Evolutionary conservation across 2,329 filamentous ascomycete species (phyloP), one percentile per base, ranked within the genome.

Genomic region (Calonectria pteridis): DNA sequence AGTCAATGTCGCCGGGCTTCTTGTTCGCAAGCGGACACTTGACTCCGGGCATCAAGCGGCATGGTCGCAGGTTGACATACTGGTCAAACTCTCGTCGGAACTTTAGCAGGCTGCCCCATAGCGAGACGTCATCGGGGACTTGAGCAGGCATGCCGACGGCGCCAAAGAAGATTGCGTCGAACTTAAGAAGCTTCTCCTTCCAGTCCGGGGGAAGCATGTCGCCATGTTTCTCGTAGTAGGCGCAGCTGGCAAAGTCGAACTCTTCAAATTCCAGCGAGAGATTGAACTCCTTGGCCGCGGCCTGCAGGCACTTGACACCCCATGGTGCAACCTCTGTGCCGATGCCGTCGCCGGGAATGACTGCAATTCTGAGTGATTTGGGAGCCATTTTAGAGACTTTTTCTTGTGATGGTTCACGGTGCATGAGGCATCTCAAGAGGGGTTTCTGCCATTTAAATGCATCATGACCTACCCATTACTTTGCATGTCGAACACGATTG

Each of bases 291-390:
- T 85, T 79, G 31, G 86, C 86, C 1, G 89, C 83, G 14, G 88
- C 87, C 77, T 92, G 83, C 63, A 94, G 86, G 13, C 91, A 92
- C 33, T 87, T 85, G 6, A 94, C 89, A 2, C 91, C 92, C 1
- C 91, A 91, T 37, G 88, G 85, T 82, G 93, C 90, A 14, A 94
- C 92, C 82, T 94, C 93, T 1, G 89, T 89, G 2, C 93, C 93
- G 73, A 94, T 94, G 68, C 93, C 93, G 79, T 94, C 93, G 10
- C 91, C 93, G 0, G 92, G 91, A 69, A 94, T 93, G 35, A 87
- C 88, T n/a, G 92, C 92, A 74, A 93, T 91, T 11, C 72, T 80
- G 65, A 83, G 69, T 9, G 75, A 37, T 53, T 80, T 80, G 14
- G 55, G 55, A 2, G 75, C 87, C 75, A 93, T 84, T 4, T n/a